These are phyloP conservation scores for Penicillium bovifimosum DNA, from an alignment of 495 filamentous ascomycete species.

Conservation along the genomic window DNA sequence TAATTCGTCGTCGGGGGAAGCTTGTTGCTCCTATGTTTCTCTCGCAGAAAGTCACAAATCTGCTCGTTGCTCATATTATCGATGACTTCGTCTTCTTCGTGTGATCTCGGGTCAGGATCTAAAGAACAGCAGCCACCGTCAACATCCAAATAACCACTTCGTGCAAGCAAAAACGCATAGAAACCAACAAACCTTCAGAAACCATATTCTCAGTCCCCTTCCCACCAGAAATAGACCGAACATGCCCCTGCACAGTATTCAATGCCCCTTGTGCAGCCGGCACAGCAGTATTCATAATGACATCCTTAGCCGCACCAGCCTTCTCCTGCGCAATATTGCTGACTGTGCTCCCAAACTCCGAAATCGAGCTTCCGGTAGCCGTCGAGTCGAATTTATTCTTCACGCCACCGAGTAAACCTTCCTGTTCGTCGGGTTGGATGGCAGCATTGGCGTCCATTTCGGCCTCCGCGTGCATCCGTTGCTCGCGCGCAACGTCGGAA, in stretches of 20 bases:
- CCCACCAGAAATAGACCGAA: not conserved
- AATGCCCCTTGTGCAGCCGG: conserved; percentile 5
- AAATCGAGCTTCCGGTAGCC: not conserved
- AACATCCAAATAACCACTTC: not conserved
- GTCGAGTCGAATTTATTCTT: conserved; percentile 7
- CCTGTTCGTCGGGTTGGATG: not conserved
- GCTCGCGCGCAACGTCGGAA: not conserved
- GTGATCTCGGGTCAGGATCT: not conserved
- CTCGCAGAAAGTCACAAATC: conserved; percentile 5
- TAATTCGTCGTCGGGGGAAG: not conserved
- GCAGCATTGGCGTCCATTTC: not conserved
- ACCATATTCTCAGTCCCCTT: not conserved
- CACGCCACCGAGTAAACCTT: conserved; percentile 1
- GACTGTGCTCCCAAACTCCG: conserved; percentile 6
- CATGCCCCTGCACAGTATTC: not conserved
- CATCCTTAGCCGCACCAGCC: conserved; percentile 1
- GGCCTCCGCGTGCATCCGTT: not conserved
- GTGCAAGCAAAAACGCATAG: no score
- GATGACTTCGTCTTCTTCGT: conserved; percentile 1
- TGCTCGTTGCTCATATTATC: conserved; percentile 2
- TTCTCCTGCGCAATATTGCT: conserved; percentile 1
- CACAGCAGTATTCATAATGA: not conserved
- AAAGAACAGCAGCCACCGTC: not conserved
- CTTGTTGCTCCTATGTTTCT: conserved; percentile 5
- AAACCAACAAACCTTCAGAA: not conserved